Percentiles rank a stretch among this genome's conserved stretches.
phyloP scores from a whole-genome alignment of 768 basidiomycete species.

The Coprinopsis sp. region DNA sequence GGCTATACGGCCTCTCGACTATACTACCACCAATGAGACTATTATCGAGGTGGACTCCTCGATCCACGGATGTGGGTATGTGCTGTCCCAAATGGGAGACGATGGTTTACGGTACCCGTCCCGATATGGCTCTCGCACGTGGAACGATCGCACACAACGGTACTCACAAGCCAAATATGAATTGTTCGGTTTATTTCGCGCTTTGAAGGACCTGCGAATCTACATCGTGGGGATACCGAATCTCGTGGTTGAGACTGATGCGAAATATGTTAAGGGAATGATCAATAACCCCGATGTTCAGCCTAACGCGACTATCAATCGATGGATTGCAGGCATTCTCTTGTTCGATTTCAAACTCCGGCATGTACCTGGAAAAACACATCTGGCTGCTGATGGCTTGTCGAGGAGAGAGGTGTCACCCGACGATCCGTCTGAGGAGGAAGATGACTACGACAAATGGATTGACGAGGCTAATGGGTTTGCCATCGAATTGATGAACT shows the following conservation, averaged over 20 bases:
- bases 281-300: conserved; percentile 27
- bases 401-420: conserved; percentile 12
- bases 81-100: conserved; percentile 13
- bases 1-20: conserved; percentile 15
- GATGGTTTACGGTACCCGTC: conserved; percentile 13
- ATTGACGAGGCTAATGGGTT: background rate
- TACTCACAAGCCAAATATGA: conserved; percentile 33
- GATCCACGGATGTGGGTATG: conserved; percentile 14
- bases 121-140: conserved; percentile 21
- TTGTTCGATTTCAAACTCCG: conserved; percentile 23
- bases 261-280: conserved; percentile 31
- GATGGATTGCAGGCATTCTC: conserved; percentile 25
- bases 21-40: conserved; percentile 11
- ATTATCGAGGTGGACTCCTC: conserved; percentile 19
- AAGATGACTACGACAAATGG: conserved; percentile 18
- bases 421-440: conserved; percentile 6
- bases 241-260: conserved; percentile 24
- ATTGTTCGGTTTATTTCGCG: conserved; percentile 25
- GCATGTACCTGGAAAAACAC: conserved; percentile 17
- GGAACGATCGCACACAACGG: conserved; percentile 18
- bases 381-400: conserved; percentile 16
- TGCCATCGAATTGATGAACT: conserved; percentile 2
- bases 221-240: conserved; percentile 23
- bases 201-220: conserved; percentile 15
- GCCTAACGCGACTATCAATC: conserved; percentile 25